Conservation (phyloP, 257 asterid species). For the Rehmannia glutinosa region DNA sequence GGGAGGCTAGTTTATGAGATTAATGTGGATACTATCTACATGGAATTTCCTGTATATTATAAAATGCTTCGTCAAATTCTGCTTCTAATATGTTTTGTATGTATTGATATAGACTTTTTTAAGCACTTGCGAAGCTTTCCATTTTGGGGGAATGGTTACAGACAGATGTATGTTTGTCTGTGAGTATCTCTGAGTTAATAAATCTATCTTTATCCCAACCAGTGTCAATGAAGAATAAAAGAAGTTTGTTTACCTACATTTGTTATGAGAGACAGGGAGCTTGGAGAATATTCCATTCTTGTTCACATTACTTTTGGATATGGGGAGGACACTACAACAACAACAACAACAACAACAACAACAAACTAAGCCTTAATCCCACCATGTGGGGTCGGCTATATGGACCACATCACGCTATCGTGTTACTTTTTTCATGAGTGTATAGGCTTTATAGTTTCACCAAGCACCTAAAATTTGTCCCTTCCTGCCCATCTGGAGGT, state of each 20-base stretch:
- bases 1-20: slow-evolving; percentile 3
- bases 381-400: too few species aligned
- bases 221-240: not conserved
- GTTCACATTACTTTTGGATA: not conserved
- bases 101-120: too few species aligned
- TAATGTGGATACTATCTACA: not conserved
- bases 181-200: not conserved
- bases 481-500: too few species aligned
- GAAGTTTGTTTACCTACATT: not conserved
- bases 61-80: not conserved
- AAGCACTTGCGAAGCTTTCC: too few species aligned
- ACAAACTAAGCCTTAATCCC: too few species aligned
- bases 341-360: too few species aligned
- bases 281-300: not conserved
- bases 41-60: not conserved
- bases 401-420: too few species aligned
- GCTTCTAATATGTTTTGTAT: not conserved
- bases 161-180: not conserved
- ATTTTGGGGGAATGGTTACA: not conserved
- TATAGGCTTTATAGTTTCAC: too few species aligned
- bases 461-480: too few species aligned
- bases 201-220: not conserved
- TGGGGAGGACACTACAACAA: not conserved
- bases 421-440: too few species aligned
- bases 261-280: not conserved